phyloP scores from a whole-genome alignment of 176 grass and related monocot species.

The Pontederia crassipes region DNA sequence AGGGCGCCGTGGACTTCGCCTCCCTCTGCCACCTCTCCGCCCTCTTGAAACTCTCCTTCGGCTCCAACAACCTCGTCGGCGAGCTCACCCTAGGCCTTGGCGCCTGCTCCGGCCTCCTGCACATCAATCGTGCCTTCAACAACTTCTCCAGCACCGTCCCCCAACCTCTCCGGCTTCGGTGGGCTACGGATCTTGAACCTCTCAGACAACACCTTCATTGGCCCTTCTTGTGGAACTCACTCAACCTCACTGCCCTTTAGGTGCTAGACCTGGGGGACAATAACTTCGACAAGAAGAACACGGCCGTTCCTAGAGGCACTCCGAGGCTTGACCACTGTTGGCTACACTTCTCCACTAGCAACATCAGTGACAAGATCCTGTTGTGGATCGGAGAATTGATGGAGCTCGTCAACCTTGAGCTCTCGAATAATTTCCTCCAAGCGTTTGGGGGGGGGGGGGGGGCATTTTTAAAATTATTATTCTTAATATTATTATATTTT shows the following conservation, averaged over 20 bases:
- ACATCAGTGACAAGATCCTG: not conserved
- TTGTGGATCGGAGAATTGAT: slow-evolving; percentile 9
- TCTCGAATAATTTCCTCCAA: slow-evolving; percentile 1
- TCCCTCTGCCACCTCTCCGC: slow-evolving; percentile 2
- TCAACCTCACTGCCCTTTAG: slow-evolving; percentile 2
- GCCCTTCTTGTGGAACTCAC: slow-evolving; percentile 10
- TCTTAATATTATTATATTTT: too few relatives aligned
- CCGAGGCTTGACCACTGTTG: not conserved
- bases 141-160: not conserved
- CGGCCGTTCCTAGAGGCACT: slow-evolving; percentile 9
- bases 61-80: slow-evolving; percentile 6
- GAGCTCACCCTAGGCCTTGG: not conserved
- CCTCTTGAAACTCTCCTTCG: not conserved
- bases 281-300: not conserved
- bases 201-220: slow-evolving; percentile 6
- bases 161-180: not conserved
- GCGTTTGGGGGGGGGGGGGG: too few relatives aligned
- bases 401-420: slow-evolving; percentile 13
- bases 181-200: slow-evolving; percentile 8
- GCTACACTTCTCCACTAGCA: not conserved
- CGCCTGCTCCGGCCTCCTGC: slow-evolving; percentile 1
- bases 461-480: too few relatives aligned
- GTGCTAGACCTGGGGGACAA: not conserved
- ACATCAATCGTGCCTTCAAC: slow-evolving; percentile 2
- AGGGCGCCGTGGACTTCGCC: not conserved